Evolutionary conservation across 306 rosid genomes (phyloP).

Genomic region (Citrullus amarus): DNA sequence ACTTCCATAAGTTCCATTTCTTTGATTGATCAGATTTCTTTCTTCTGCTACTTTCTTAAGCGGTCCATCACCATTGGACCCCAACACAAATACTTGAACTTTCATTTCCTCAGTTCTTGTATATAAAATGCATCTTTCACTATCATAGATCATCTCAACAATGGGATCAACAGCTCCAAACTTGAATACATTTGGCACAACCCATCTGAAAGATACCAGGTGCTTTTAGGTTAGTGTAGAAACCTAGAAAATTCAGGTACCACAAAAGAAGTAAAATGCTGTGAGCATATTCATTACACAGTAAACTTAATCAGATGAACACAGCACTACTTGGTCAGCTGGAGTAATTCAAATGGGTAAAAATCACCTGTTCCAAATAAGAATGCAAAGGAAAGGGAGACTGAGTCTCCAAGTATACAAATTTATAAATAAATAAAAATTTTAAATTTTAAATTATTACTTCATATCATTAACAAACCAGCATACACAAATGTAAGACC

Average conservation of each 20-base stretch:
- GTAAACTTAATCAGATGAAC: neutral
- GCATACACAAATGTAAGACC: neutral
- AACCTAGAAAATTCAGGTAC: neutral
- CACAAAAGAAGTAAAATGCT: neutral
- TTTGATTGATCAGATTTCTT: slow-evolving; percentile 67
- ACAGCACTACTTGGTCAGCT: neutral
- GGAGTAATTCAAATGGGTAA: neutral
- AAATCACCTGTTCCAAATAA: neutral
- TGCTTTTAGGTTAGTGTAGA: slow-evolving; percentile 8
- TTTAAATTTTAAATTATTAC: neutral
- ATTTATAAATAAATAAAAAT: neutral
- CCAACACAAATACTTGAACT: slow-evolving; percentile 74
- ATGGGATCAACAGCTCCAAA: slow-evolving; percentile 92
- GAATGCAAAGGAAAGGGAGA: neutral
- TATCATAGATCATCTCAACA: slow-evolving; percentile 85
- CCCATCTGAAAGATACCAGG: slow-evolving; percentile 69
- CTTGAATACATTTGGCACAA: slow-evolving; percentile 85
- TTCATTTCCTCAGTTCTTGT: slow-evolving; percentile 92
- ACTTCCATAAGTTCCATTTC: slow-evolving; percentile 63
- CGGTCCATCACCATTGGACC: slow-evolving; percentile 72
- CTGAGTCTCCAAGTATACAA: neutral
- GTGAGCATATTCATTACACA: neutral
- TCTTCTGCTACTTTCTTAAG: slow-evolving; percentile 95
- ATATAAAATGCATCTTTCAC: slow-evolving; percentile 78
- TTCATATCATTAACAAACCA: neutral